Percentiles rank a stretch among this genome's conserved stretches.
These are phyloP conservation scores for Plasmodium knowlesi DNA, from an alignment of 169 alveolate genomes.

Conservation along the genomic window DNA sequence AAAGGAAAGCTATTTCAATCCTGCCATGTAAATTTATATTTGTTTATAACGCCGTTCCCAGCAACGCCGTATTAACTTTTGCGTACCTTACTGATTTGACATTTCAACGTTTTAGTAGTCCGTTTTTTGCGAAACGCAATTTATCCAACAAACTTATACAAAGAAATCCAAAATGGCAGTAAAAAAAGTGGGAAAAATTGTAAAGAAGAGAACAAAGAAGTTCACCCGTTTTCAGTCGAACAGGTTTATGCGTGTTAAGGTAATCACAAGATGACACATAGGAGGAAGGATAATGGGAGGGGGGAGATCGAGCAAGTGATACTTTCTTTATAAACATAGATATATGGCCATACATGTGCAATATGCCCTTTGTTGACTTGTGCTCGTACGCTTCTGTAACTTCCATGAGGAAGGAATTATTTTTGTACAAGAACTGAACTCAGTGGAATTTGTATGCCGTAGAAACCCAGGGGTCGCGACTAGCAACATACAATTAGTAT, in stretches of 20 bases:
- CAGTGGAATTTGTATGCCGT: not conserved
- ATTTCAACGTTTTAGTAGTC: not conserved
- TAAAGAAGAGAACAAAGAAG: slow-evolving; percentile 95
- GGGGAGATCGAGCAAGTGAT: not conserved
- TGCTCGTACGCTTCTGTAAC: not conserved
- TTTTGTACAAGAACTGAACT: not conserved
- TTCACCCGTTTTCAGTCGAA: slow-evolving; percentile 96
- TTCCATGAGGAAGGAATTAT: not conserved
- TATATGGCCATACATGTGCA: not conserved
- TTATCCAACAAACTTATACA: not conserved
- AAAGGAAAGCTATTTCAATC: not conserved
- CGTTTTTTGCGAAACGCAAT: not conserved
- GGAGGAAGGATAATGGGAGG: not conserved
- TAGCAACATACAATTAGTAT: not conserved
- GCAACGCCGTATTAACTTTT: not conserved
- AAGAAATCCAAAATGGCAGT: slow-evolving; percentile 79
- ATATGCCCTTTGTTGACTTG: not conserved
- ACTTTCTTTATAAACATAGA: not conserved
- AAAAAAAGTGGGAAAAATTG: slow-evolving; percentile 86
- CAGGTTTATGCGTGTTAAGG: slow-evolving; percentile 94
- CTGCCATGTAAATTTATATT: not conserved
- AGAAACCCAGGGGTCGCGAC: not conserved
- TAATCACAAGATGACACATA: slow-evolving; percentile 57
- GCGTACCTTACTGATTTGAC: not conserved
- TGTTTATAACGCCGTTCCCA: not conserved